Evolutionary conservation across 352 stramenopile species (phyloP).

Genomic region (Albugo candida): DNA sequence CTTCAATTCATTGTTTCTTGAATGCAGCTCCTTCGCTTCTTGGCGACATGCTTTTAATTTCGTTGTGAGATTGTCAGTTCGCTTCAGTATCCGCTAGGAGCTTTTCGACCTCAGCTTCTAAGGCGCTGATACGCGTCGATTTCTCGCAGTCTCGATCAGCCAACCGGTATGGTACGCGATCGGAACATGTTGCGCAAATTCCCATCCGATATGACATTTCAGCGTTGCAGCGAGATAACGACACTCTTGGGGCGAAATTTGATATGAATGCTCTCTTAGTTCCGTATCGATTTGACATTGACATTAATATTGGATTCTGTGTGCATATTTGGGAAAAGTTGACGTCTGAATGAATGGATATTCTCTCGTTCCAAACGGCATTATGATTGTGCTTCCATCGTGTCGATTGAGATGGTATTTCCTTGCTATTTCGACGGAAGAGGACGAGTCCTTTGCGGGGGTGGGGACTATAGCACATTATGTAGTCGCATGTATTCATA

Average conservation of each 20-base stretch:
- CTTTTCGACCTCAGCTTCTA: too few species aligned
- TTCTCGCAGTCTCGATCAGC: too few species aligned
- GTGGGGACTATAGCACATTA: constrained; percentile 45
- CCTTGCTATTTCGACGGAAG: constrained; percentile 64
- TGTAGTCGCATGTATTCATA: constrained; percentile 50
- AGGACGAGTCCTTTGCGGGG: constrained; percentile 62
- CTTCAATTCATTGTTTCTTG: constrained; percentile 59
- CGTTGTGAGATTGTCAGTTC: constrained; percentile 16
- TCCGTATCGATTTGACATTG: constrained; percentile 10
- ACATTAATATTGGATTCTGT: not conserved
- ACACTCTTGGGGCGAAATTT: constrained; percentile 46
- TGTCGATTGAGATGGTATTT: constrained; percentile 47
- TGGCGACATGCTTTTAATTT: constrained; percentile 61
- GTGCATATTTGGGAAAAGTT: constrained; percentile 32
- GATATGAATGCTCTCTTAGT: constrained; percentile 29
- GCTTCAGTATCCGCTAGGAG: too few species aligned
- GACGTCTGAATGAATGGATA: constrained; percentile 64
- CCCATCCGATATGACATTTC: constrained; percentile 60
- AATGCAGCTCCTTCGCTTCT: constrained; percentile 58
- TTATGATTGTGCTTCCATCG: constrained; percentile 44
- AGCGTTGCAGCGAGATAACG: constrained; percentile 45
- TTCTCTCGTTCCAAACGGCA: constrained; percentile 57
- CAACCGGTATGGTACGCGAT: too few species aligned
- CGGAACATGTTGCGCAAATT: constrained; percentile 10
- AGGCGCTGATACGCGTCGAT: too few species aligned